Percentiles rank a stretch among this genome's conserved stretches.
These are phyloP conservation scores for Chrysochromulina parva DNA, from an alignment of 78 protist genomes.

Conservation along the genomic window DNA sequence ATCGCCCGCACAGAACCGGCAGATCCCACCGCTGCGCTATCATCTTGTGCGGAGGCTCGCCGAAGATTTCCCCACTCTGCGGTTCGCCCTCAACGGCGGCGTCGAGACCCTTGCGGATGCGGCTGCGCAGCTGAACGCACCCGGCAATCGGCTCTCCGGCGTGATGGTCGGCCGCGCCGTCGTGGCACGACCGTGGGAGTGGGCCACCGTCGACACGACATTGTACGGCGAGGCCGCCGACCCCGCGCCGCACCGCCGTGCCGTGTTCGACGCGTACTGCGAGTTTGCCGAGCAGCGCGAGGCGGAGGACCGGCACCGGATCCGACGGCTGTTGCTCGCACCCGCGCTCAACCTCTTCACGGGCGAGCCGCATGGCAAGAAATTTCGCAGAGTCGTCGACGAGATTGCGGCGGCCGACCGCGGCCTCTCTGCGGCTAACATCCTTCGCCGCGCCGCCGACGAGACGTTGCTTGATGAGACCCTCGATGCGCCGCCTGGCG, in stretches of 20 bases:
- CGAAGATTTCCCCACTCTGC: background rate
- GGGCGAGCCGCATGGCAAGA: slow-evolving; percentile 2
- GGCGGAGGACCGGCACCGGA: background rate
- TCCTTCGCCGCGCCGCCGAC: background rate
- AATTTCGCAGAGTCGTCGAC: background rate
- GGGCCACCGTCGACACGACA: background rate
- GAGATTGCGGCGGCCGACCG: background rate
- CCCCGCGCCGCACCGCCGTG: background rate
- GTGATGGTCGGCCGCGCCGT: slow-evolving; percentile 9
- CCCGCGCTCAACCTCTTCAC: background rate
- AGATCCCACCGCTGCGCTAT: slow-evolving; percentile 1
- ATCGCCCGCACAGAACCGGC: slow-evolving; percentile 16
- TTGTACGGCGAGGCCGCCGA: background rate
- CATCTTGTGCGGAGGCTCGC: background rate
- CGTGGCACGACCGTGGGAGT: background rate
- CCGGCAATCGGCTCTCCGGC: background rate
- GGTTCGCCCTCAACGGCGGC: slow-evolving; percentile 30
- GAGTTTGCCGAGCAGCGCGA: background rate
- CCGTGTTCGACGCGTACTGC: background rate
- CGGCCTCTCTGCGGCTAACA: background rate
- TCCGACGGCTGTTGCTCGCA: background rate
- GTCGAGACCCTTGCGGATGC: background rate
- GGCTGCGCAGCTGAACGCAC: background rate
- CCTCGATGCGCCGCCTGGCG: background rate
- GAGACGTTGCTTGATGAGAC: background rate